These are phyloP conservation scores for Yarrowia bubula DNA, from an alignment of 805 yeast genomes.

Conservation along the genomic window DNA sequence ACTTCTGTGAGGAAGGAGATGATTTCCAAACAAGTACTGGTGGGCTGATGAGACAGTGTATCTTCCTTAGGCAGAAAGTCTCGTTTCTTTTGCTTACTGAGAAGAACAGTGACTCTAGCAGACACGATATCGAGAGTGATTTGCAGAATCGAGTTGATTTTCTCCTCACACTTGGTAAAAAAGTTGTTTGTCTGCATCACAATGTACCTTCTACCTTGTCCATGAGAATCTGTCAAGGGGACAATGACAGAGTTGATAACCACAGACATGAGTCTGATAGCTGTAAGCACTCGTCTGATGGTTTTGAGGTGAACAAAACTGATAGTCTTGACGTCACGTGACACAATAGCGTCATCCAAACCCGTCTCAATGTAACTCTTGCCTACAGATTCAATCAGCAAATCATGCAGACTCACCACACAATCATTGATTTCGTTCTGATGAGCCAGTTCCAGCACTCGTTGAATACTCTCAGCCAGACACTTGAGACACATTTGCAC, in stretches of 20 bases:
- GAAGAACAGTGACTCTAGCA: conserved; percentile 48
- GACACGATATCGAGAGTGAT: conserved; percentile 57
- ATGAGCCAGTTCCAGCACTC: conserved; percentile 72
- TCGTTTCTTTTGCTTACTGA: conserved; percentile 68
- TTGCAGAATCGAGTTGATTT: conserved; percentile 61
- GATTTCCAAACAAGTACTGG: conserved; percentile 61
- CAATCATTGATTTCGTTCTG: conserved; percentile 52
- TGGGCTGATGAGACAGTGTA: conserved; percentile 44
- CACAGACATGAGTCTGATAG: conserved; percentile 63
- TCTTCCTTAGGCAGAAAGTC: conserved; percentile 55
- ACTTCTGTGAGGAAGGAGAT: conserved; percentile 51
- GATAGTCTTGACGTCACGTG: conserved; percentile 2
- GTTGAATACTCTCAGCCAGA: conserved; percentile 71
- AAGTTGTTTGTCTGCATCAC: conserved; percentile 60
- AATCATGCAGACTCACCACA: conserved; percentile 63
- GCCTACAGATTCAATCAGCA: conserved; percentile 67
- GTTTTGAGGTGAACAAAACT: conserved; percentile 50
- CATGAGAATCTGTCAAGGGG: conserved; percentile 66
- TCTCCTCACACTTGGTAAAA: conserved; percentile 59
- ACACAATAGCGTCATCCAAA: conserved; percentile 55
- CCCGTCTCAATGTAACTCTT: conserved; percentile 71
- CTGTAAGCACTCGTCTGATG: conserved; percentile 55
- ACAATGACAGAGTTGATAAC: conserved; percentile 71
- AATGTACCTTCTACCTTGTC: conserved; percentile 57
- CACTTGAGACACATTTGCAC: conserved; percentile 67